A percentile compares a stretch with the other conserved stretches of the same genome.
phyloP scores from a whole-genome alignment of 345 rosid genomes.

The Lepidium sativum region DNA sequence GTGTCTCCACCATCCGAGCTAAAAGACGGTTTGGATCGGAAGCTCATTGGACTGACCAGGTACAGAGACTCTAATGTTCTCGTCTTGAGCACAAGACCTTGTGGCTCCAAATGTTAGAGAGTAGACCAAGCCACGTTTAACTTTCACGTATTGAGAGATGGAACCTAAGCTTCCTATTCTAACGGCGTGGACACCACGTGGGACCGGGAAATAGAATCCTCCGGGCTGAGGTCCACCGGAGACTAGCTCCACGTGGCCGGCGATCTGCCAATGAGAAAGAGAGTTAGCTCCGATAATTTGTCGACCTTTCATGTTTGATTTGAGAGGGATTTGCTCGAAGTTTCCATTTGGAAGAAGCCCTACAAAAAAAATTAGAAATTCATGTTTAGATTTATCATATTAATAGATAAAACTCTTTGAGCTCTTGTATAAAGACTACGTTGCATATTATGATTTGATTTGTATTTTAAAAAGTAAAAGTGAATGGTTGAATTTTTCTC shows the following conservation, averaged over 20 bases:
- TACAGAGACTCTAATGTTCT: slow-evolving; percentile 47
- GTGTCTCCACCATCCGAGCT: slow-evolving; percentile 83
- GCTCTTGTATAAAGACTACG: no score
- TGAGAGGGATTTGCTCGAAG: slow-evolving; percentile 55
- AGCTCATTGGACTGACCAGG: slow-evolving; percentile 50
- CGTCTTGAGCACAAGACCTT: slow-evolving; percentile 72
- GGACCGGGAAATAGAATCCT: slow-evolving; percentile 57
- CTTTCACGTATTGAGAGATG: slow-evolving; percentile 45
- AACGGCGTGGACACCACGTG: slow-evolving; percentile 70
- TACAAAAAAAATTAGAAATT: slow-evolving; percentile 7
- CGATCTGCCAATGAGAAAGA: slow-evolving; percentile 71
- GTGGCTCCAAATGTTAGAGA: slow-evolving; percentile 78
- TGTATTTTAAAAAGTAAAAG: no score
- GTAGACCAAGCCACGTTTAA: slow-evolving; percentile 38
- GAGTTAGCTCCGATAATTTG: slow-evolving; percentile 62
- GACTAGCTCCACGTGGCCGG: slow-evolving; percentile 58
- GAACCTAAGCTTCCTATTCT: slow-evolving; percentile 73
- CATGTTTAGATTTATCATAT: neutral
- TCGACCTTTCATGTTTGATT: slow-evolving; percentile 51
- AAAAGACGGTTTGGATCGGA: slow-evolving; percentile 63
- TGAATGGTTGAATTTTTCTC: no score
- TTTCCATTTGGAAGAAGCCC: slow-evolving; percentile 63
- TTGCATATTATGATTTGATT: no score
- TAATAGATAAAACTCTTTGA: no score
- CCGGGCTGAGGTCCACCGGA: slow-evolving; percentile 87